Conservation (phyloP, 202 grass and related monocot species). For the Dendrocalamus latiflorus region DNA sequence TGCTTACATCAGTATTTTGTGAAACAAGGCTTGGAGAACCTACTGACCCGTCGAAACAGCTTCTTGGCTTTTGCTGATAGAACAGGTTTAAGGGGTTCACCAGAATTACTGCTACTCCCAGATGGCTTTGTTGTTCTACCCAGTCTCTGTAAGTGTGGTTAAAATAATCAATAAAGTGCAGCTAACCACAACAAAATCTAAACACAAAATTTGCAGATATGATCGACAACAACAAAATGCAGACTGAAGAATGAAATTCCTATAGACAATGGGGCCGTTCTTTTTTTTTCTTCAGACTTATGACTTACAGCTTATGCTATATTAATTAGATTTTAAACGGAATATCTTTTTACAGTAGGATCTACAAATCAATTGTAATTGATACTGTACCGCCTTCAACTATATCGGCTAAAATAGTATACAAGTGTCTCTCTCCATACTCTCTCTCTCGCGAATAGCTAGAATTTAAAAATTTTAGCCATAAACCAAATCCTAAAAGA, state of each 20-base stretch:
- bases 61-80: constrained; percentile 34
- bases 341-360: background rate
- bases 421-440: too few species aligned
- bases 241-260: background rate
- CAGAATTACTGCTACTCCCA: constrained; percentile 23
- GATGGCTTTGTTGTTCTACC: constrained; percentile 27
- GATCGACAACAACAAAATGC: background rate
- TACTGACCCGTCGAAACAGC: constrained; percentile 48
- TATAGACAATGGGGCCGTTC: background rate
- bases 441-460: too few species aligned
- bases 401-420: too few species aligned
- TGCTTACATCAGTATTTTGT: constrained; percentile 23
- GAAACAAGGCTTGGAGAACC: constrained; percentile 56
- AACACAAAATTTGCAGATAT: background rate
- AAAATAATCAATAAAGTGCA: constrained; percentile 21
- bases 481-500: too few species aligned
- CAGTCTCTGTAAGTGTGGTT: constrained; percentile 27
- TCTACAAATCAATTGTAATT: too few species aligned
- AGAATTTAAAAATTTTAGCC: too few species aligned
- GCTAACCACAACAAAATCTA: background rate
- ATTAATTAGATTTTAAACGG: too few species aligned
- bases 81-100: constrained; percentile 18
- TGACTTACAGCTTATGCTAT: too few species aligned
- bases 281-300: too few species aligned
- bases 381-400: too few species aligned